Conservation (phyloP, 768 basidiomycete genomes). For the Suillus occidentalis region DNA sequence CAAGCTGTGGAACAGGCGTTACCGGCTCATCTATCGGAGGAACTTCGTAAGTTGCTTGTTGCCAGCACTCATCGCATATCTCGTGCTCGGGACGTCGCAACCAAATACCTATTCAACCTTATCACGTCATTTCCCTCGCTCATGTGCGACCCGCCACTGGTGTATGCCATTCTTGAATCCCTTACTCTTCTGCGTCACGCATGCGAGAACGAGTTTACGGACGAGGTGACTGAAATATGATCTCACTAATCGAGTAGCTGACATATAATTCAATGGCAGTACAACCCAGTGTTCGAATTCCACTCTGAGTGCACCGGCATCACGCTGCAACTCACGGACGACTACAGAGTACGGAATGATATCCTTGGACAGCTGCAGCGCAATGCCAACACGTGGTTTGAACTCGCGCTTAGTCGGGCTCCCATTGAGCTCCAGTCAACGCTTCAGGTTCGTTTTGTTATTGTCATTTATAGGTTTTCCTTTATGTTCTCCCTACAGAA, state of each 20-base stretch:
- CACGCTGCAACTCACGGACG: conserved; percentile 79
- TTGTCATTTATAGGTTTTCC: neutral
- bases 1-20: conserved; percentile 81
- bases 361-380: conserved; percentile 75
- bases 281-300: conserved; percentile 85
- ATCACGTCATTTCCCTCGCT: conserved; percentile 92
- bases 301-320: conserved; percentile 75
- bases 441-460: conserved; percentile 65
- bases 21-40: conserved; percentile 62
- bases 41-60: conserved; percentile 75
- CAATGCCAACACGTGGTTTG: conserved; percentile 82
- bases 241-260: conserved; percentile 1
- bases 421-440: conserved; percentile 92
- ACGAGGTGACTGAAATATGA: conserved; percentile 64
- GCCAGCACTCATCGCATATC: conserved; percentile 79
- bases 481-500: conserved; percentile 49
- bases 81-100: conserved; percentile 80
- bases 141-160: conserved; percentile 86
- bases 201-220: conserved; percentile 86
- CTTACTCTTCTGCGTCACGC: conserved; percentile 85
- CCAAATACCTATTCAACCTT: conserved; percentile 79
- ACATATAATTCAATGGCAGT: conserved; percentile 47
- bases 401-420: conserved; percentile 80
- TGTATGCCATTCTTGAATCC: conserved; percentile 88
- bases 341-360: conserved; percentile 81